phyloP scores from a whole-genome alignment of 2,329 filamentous ascomycete species.

The Blastomyces silverae region DNA sequence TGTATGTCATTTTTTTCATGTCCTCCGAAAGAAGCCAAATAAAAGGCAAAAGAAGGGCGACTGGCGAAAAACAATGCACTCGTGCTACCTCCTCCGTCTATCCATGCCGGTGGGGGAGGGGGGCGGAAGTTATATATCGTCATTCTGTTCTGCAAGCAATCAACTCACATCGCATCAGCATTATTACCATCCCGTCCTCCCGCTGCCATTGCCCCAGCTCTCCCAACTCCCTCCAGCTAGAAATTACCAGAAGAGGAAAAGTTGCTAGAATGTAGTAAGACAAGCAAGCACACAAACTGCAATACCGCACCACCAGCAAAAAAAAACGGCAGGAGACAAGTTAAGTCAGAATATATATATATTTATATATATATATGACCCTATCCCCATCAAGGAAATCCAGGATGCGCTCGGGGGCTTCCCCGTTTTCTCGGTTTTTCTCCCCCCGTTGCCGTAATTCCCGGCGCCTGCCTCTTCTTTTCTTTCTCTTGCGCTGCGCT shows the following conservation, averaged over 20 bases:
- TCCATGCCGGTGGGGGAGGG: background rate
- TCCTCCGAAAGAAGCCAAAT: background rate
- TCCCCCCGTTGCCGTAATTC: background rate
- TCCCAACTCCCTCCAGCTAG: background rate
- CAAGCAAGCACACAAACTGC: background rate
- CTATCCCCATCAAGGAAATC: background rate
- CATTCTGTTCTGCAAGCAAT: background rate
- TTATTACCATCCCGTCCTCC: conserved; percentile 6
- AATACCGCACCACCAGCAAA: background rate
- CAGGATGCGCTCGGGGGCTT: background rate
- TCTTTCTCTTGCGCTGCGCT: background rate
- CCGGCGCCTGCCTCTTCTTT: background rate
- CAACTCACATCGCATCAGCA: conserved; percentile 10
- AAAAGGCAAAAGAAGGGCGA: background rate
- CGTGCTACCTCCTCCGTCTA: background rate
- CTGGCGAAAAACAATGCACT: background rate
- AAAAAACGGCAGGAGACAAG: background rate
- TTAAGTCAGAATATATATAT: background rate
- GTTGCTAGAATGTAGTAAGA: background rate
- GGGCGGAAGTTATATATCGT: background rate
- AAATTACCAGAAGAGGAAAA: conserved; percentile 1
- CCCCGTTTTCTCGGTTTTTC: background rate
- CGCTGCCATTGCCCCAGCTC: conserved; percentile 4
- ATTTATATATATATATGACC: background rate
- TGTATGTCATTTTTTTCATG: background rate